A percentile compares a stretch with the other conserved stretches of the same genome.
phyloP scores from a whole-genome alignment of 352 stramenopile genomes.

The Phytophthora melonis region DNA sequence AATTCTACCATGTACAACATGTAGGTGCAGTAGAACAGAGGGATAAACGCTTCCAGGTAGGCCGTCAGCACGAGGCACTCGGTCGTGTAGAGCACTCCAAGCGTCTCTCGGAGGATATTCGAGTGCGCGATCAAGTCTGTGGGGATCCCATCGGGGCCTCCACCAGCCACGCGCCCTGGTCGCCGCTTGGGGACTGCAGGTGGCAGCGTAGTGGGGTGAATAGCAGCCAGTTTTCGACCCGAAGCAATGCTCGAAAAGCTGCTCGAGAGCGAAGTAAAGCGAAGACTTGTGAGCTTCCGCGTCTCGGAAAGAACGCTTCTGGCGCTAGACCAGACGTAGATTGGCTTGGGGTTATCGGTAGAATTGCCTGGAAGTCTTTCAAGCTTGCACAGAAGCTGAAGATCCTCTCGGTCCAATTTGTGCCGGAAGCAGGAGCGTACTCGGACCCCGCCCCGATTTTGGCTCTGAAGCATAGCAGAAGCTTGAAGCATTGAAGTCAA shows the following conservation, averaged over 20 bases:
- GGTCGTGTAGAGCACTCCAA: conserved; percentile 34
- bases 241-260: background rate
- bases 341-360: background rate
- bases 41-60: conserved; percentile 51
- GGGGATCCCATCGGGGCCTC: background rate
- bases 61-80: conserved; percentile 49
- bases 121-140: background rate
- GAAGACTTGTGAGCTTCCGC: background rate
- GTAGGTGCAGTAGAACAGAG: conserved; percentile 43
- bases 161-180: background rate
- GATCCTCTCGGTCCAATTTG: conserved; percentile 1
- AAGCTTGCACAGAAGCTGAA: conserved; percentile 8
- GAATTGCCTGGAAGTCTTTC: background rate
- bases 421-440: conserved; percentile 19
- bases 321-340: background rate
- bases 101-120: conserved; percentile 19
- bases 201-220: background rate
- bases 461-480: background rate
- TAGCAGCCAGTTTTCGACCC: background rate
- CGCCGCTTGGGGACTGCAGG: background rate
- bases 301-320: background rate
- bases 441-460: background rate
- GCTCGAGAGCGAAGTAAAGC: background rate
- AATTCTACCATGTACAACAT: conserved; percentile 34
- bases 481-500: conserved; percentile 17